Evolutionary conservation across 2,329 filamentous ascomycete species (phyloP).

Genomic region (Periglandula ipomoeae): DNA sequence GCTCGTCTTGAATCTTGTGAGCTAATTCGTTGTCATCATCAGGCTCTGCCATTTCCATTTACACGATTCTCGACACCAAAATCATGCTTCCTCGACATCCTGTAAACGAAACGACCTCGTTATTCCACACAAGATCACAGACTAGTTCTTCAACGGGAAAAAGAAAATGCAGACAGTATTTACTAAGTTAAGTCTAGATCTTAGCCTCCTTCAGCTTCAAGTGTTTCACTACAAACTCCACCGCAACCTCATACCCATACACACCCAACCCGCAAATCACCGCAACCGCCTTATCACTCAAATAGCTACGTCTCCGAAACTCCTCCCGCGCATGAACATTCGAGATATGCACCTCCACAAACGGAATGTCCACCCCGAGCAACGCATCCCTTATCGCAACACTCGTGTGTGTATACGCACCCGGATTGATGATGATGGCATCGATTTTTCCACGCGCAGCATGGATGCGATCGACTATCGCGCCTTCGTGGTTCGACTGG

Average conservation of each 20-base stretch:
- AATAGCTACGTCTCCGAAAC: slow-evolving; percentile 60
- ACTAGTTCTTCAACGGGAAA: too few relatives aligned
- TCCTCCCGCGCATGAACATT: slow-evolving; percentile 63
- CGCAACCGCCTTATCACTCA: slow-evolving; percentile 66
- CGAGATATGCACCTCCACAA: slow-evolving; percentile 68
- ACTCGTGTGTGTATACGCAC: slow-evolving; percentile 66
- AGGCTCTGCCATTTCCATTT: too few relatives aligned
- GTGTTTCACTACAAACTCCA: slow-evolving; percentile 43
- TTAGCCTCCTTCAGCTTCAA: slow-evolving; percentile 22
- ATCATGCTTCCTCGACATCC: too few relatives aligned
- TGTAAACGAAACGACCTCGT: too few relatives aligned
- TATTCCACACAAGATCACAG: too few relatives aligned
- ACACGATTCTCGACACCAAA: too few relatives aligned
- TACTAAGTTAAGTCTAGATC: too few relatives aligned
- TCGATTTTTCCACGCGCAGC: slow-evolving; percentile 44
- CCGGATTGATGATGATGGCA: slow-evolving; percentile 67
- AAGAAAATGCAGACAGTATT: too few relatives aligned
- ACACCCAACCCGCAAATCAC: slow-evolving; percentile 62
- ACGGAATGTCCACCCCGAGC: slow-evolving; percentile 58
- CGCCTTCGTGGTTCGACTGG: slow-evolving; percentile 73
- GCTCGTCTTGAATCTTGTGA: too few relatives aligned
- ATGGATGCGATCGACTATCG: slow-evolving; percentile 65
- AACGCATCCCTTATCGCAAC: slow-evolving; percentile 69
- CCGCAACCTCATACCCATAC: slow-evolving; percentile 51
- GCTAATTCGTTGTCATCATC: too few relatives aligned